Percentiles rank a stretch among this genome's conserved stretches.
Evolutionary conservation across 1,284 basidiomycete genomes (phyloP).

Genomic region (Mycosarcoma mackinlayi): DNA sequence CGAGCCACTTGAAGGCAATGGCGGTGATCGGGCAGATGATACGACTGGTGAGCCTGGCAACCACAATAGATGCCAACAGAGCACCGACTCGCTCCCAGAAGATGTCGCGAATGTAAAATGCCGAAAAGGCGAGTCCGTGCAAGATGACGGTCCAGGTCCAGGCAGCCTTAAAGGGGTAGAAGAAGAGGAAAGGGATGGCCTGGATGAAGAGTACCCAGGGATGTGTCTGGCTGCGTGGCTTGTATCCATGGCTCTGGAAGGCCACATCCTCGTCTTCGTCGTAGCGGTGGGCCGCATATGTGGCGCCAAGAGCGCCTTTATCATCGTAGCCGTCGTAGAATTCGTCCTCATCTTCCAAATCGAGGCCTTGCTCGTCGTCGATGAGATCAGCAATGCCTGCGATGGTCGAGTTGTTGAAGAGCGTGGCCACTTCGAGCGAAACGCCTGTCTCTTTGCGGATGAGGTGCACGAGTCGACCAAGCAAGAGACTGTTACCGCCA

Average conservation of each 20-base stretch:
- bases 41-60: slow-evolving; percentile 66
- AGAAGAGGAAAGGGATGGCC: slow-evolving; percentile 64
- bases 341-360: slow-evolving; percentile 59
- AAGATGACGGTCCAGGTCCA: slow-evolving; percentile 68
- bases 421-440: slow-evolving; percentile 65
- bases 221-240: slow-evolving; percentile 65
- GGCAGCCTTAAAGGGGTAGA: slow-evolving; percentile 67
- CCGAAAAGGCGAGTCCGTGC: slow-evolving; percentile 67
- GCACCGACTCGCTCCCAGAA: slow-evolving; percentile 68
- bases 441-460: slow-evolving; percentile 68
- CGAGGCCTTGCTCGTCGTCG: slow-evolving; percentile 62
- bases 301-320: slow-evolving; percentile 55
- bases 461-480: slow-evolving; percentile 65
- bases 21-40: slow-evolving; percentile 67
- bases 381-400: slow-evolving; percentile 64
- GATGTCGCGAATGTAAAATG: slow-evolving; percentile 66
- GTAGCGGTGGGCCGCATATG: slow-evolving; percentile 64
- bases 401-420: slow-evolving; percentile 67
- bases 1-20: slow-evolving; percentile 68
- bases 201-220: slow-evolving; percentile 66
- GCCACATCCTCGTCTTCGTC: slow-evolving; percentile 62
- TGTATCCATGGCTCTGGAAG: slow-evolving; percentile 64
- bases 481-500: slow-evolving; percentile 66
- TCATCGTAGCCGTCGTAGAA: slow-evolving; percentile 64
- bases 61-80: slow-evolving; percentile 63